These are phyloP conservation scores for Ustilago nuda DNA, from an alignment of 1,284 basidiomycete species.

Conservation along the genomic window DNA sequence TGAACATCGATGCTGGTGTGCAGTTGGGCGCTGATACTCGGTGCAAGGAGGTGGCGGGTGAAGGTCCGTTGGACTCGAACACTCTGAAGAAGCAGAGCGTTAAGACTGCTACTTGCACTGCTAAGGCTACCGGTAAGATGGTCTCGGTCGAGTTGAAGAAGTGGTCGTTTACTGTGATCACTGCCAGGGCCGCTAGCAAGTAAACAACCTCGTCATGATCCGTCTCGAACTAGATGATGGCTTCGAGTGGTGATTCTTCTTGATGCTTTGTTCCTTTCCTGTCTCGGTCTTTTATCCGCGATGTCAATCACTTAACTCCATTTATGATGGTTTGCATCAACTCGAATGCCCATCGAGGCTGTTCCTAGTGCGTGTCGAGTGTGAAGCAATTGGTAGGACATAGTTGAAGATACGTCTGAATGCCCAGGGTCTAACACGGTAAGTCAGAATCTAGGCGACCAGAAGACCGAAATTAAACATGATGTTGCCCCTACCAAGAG, in stretches of 20 bases:
- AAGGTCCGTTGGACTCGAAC: slow-evolving; percentile 44
- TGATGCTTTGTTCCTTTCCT: background rate
- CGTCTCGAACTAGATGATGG: background rate
- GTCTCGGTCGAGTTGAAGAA: slow-evolving; percentile 18
- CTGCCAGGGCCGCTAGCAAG: background rate
- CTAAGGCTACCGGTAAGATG: background rate
- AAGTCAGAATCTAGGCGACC: too few species aligned
- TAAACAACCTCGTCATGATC: background rate
- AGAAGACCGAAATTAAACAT: too few species aligned
- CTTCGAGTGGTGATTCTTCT: too few species aligned
- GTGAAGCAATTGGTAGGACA: too few species aligned
- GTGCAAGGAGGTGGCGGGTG: slow-evolving; percentile 28
- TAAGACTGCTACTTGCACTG: slow-evolving; percentile 15
- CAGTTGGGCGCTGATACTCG: background rate
- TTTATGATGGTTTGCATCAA: too few species aligned
- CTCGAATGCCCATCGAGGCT: too few species aligned
- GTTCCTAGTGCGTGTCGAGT: too few species aligned
- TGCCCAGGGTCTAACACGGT: too few species aligned
- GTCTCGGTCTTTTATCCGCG: background rate
- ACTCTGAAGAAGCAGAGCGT: slow-evolving; percentile 38
- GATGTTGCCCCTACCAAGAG: too few species aligned
- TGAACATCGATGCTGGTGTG: slow-evolving; percentile 22
- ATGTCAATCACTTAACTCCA: background rate
- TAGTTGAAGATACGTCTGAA: too few species aligned
- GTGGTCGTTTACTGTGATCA: slow-evolving; percentile 47